Percentiles rank a stretch among this genome's conserved stretches.
These are phyloP conservation scores for Chaetoceros muelleri DNA, from an alignment of 108 stramenopile genomes.

Conservation along the genomic window DNA sequence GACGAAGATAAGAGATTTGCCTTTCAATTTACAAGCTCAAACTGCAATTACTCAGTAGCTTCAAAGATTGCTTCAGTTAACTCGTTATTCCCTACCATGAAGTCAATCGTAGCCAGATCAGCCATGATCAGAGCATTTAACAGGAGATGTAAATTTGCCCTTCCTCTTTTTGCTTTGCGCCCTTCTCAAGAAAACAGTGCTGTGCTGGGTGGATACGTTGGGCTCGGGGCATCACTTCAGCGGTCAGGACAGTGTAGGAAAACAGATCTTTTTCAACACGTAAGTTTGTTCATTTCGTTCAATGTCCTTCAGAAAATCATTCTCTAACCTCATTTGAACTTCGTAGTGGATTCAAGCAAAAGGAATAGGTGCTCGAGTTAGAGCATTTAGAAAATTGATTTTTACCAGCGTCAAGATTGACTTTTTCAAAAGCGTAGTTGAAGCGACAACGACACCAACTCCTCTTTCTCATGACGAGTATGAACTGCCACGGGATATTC, in stretches of 20 bases:
- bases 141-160: slow-evolving; percentile 39
- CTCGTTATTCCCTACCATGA: slow-evolving; percentile 22
- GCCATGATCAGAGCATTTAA: slow-evolving; percentile 77
- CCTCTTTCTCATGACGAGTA: slow-evolving; percentile 94
- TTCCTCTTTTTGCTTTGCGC: slow-evolving; percentile 67
- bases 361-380: slow-evolving; percentile 37
- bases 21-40: no score
- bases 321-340: slow-evolving; percentile 3
- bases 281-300: neutral
- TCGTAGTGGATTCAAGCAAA: slow-evolving; percentile 48
- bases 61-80: slow-evolving; percentile 34
- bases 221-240: slow-evolving; percentile 71
- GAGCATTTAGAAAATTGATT: slow-evolving; percentile 35
- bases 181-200: slow-evolving; percentile 76
- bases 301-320: neutral
- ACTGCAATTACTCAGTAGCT: slow-evolving; percentile 16
- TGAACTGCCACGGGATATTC: slow-evolving; percentile 89
- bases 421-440: slow-evolving; percentile 60
- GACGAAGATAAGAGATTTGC: slow-evolving; percentile 2
- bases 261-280: neutral
- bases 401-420: slow-evolving; percentile 66
- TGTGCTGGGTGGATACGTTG: slow-evolving; percentile 60
- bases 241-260: slow-evolving; percentile 36
- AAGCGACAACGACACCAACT: slow-evolving; percentile 85
- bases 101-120: slow-evolving; percentile 61